These are phyloP conservation scores for Corchorus olitorius DNA, from an alignment of 345 rosid genomes.

Conservation along the genomic window DNA sequence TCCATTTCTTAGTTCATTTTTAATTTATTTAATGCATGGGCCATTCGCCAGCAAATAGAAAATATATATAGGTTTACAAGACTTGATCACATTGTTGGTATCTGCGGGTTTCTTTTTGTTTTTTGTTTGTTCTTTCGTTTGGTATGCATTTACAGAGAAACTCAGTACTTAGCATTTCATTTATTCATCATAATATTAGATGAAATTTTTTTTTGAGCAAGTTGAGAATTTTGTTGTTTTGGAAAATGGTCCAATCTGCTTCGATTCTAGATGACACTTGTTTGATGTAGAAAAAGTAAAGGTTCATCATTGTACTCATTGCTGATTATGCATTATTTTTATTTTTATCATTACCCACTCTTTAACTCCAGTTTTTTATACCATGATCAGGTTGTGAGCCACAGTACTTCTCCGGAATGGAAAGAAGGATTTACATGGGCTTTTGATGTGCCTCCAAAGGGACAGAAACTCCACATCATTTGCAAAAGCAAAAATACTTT, in stretches of 20 bases:
- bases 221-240: not conserved
- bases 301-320: not conserved
- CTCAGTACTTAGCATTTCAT: not conserved
- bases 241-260: not conserved
- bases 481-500: conserved; percentile 93
- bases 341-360: not conserved
- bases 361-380: not conserved
- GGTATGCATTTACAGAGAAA: not conserved
- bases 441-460: conserved; percentile 91
- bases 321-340: not conserved
- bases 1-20: not conserved
- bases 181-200: not conserved
- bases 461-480: conserved; percentile 85
- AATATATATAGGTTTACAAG: not conserved
- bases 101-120: not conserved
- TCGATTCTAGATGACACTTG: not conserved
- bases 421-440: conserved; percentile 88
- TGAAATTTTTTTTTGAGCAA: not conserved
- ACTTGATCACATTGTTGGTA: not conserved
- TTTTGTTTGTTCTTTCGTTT: too few relatives aligned
- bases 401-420: conserved; percentile 77
- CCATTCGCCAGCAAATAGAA: conserved; percentile 1
- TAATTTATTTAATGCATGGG: not conserved
- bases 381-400: conserved; percentile 63
- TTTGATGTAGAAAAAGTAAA: not conserved